Evolutionary conservation across 176 grass and related monocot species (phyloP).

Genomic region (Oryza longistaminata): DNA sequence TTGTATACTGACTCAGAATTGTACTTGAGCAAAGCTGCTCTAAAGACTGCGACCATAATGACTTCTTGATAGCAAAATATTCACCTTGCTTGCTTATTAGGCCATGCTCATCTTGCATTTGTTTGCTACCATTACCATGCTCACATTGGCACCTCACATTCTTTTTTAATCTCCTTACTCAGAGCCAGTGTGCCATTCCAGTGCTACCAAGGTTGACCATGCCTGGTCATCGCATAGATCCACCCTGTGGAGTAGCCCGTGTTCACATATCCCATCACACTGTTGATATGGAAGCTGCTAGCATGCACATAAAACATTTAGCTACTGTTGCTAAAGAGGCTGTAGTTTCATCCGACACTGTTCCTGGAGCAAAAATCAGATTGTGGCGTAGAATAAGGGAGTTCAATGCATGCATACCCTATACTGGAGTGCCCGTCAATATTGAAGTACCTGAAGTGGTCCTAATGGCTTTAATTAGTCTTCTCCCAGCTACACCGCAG

Average conservation of each 20-base stretch:
- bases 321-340: conserved; percentile 89
- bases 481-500: conserved; percentile 78
- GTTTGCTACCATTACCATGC: conserved; percentile 18
- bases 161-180: conserved; percentile 33
- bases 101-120: conserved; percentile 32
- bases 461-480: conserved; percentile 95
- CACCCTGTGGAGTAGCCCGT: conserved; percentile 66
- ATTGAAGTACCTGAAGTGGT: conserved; percentile 96
- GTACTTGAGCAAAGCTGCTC: conserved; percentile 10
- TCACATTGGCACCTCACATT: conserved; percentile 19
- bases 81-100: conserved; percentile 18
- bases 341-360: conserved; percentile 75
- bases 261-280: conserved; percentile 53
- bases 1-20: conserved; percentile 17
- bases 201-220: conserved; percentile 91
- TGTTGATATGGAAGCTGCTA: conserved; percentile 71
- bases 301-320: conserved; percentile 94
- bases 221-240: conserved; percentile 96
- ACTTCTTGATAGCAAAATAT: conserved; percentile 6
- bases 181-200: conserved; percentile 85
- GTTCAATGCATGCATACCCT: conserved; percentile 94
- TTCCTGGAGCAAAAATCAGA: conserved; percentile 87
- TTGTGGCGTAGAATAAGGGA: conserved; percentile 99
- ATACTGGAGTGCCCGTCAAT: conserved; percentile 80
- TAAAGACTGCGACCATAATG: neutral